phyloP scores from a whole-genome alignment of 805 yeast genomes.

The Yarrowia sp. region DNA sequence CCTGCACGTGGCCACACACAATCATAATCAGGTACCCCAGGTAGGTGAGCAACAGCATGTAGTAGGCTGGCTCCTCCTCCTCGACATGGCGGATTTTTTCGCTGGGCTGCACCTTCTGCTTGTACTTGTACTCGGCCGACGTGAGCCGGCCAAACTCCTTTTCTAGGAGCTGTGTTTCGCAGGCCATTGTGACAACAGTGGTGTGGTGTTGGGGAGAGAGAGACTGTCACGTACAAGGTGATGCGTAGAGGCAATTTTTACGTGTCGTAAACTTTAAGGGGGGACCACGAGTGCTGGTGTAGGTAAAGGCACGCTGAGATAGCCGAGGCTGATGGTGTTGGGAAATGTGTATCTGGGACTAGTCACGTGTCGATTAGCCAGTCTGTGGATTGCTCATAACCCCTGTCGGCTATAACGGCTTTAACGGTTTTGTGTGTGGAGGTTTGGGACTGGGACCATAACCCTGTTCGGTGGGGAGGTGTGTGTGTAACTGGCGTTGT shows the following conservation, averaged over 20 bases:
- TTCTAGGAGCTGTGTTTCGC: conserved; percentile 38
- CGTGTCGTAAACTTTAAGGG: conserved; percentile 16
- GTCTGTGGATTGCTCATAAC: too few species aligned
- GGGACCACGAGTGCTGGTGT: neutral
- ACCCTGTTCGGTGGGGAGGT: neutral
- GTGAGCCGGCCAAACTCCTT: conserved; percentile 72
- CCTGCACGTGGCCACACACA: conserved; percentile 85
- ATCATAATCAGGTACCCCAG: conserved; percentile 79
- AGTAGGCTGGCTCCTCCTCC: conserved; percentile 85
- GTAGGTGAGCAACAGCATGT: conserved; percentile 75
- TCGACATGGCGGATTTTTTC: conserved; percentile 53
- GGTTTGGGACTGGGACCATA: neutral
- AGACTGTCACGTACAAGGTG: neutral
- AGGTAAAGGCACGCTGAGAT: too few species aligned
- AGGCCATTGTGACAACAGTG: neutral
- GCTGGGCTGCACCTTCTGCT: conserved; percentile 53
- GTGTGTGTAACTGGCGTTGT: too few species aligned
- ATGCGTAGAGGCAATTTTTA: conserved; percentile 20
- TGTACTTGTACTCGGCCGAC: conserved; percentile 60
- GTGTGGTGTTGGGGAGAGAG: conserved; percentile 20
- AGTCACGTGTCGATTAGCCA: neutral
- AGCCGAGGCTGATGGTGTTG: too few species aligned
- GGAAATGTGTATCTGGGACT: too few species aligned
- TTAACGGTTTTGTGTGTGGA: neutral
- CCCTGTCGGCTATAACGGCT: neutral